A percentile compares a stretch with the other conserved stretches of the same genome.
These are phyloP conservation scores for Flaveria floridana DNA, from an alignment of 140 eudicot genomes.

Conservation along the genomic window DNA sequence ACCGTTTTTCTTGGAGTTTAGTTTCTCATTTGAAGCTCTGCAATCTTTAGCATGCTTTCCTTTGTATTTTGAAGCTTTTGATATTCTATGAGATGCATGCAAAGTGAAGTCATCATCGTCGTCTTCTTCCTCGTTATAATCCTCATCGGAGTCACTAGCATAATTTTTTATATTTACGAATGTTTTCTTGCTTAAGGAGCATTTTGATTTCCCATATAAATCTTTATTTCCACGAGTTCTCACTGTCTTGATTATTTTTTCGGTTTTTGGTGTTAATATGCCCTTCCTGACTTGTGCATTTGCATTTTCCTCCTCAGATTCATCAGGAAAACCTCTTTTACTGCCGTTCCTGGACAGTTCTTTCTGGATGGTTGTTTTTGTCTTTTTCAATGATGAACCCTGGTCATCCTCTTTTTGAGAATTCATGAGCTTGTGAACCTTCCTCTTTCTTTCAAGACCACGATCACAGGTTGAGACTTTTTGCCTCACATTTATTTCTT, in stretches of 20 bases:
- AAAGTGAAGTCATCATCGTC: conserved; percentile 20
- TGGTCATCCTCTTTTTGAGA: conserved; percentile 20
- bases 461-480: conserved; percentile 20
- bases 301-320: conserved; percentile 11
- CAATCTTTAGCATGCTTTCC: conserved; percentile 18
- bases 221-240: conserved; percentile 12
- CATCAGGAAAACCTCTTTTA: conserved; percentile 1
- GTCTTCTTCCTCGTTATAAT: conserved; percentile 36
- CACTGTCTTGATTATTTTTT: conserved; percentile 12
- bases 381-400: conserved; percentile 31
- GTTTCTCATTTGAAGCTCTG: conserved; percentile 28
- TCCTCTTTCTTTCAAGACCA: conserved; percentile 41
- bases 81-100: conserved; percentile 13
- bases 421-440: conserved; percentile 26
- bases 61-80: conserved; percentile 18
- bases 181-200: conserved; percentile 24
- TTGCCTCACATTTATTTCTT: conserved; percentile 28
- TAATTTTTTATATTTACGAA: neutral
- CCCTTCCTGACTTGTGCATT: conserved; percentile 3
- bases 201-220: conserved; percentile 10
- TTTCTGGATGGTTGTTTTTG: conserved; percentile 29
- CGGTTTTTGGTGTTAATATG: conserved; percentile 19
- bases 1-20: conserved; percentile 9
- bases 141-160: conserved; percentile 27
- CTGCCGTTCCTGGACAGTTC: neutral